Percentiles rank a stretch among this genome's conserved stretches.
Conservation (phyloP, 2,329 filamentous ascomycete genomes). For the Cladosporium sp. region DNA sequence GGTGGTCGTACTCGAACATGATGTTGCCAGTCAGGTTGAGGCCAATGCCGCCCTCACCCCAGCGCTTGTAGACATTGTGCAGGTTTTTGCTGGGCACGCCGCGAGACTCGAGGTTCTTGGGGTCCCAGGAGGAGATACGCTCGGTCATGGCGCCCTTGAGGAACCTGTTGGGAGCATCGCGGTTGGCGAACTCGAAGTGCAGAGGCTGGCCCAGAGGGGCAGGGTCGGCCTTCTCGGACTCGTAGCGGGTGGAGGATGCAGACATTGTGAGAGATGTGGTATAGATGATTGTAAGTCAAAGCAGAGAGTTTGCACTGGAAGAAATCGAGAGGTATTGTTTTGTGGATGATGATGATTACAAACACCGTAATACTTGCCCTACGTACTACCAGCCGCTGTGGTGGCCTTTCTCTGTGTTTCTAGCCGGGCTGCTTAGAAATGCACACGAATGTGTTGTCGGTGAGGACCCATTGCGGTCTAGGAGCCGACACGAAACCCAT, state of each 20-base stretch:
- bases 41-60: constrained; percentile 57
- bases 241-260: constrained; percentile 30
- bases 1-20: constrained; percentile 58
- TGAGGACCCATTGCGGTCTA: constrained; percentile 6
- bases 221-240: constrained; percentile 38
- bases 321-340: not conserved
- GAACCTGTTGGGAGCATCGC: constrained; percentile 60
- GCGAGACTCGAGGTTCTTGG: constrained; percentile 48
- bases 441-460: constrained; percentile 5
- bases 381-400: not conserved
- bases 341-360: not conserved
- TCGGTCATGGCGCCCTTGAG: constrained; percentile 67
- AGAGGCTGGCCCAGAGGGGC: constrained; percentile 41
- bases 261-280: constrained; percentile 4
- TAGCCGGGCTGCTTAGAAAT: constrained; percentile 11
- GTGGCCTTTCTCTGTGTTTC: not conserved
- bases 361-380: not conserved
- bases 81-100: constrained; percentile 51
- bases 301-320: not conserved
- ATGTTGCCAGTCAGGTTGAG: constrained; percentile 61
- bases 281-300: not conserved
- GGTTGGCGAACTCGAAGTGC: constrained; percentile 46
- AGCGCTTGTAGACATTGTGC: constrained; percentile 56
- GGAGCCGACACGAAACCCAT: not conserved
- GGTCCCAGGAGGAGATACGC: constrained; percentile 57